Evolutionary conservation across 1,284 basidiomycete species (phyloP).

Genomic region (Apiotrichum gamsii): DNA sequence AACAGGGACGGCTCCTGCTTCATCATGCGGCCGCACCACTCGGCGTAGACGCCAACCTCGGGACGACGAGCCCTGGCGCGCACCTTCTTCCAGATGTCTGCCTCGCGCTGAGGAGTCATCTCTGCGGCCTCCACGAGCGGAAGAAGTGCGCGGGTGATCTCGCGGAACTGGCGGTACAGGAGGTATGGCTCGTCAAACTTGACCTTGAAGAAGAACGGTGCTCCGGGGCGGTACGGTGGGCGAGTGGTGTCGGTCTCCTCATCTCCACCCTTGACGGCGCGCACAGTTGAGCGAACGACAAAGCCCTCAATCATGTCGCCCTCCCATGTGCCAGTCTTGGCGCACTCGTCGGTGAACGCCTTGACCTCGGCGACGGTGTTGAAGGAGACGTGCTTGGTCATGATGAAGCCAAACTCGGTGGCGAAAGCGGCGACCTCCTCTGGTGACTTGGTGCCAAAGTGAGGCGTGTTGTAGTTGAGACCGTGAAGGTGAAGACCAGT

Average conservation of each 20-base stretch:
- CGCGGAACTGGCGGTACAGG: constrained; percentile 97
- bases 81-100: constrained; percentile 37
- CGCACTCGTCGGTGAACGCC: constrained; percentile 64
- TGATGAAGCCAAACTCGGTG: constrained; percentile 83
- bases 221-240: constrained; percentile 67
- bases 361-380: constrained; percentile 64
- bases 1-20: constrained; percentile 59
- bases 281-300: constrained; percentile 76
- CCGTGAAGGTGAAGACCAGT: constrained; percentile 94
- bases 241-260: constrained; percentile 24
- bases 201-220: constrained; percentile 97
- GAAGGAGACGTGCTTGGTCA: constrained; percentile 61
- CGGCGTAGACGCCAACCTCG: constrained; percentile 47
- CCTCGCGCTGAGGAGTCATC: constrained; percentile 14
- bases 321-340: constrained; percentile 67
- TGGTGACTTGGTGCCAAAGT: constrained; percentile 69
- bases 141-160: constrained; percentile 76
- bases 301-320: constrained; percentile 91
- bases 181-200: constrained; percentile 99
- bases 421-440: constrained; percentile 72
- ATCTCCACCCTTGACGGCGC: too few relatives aligned
- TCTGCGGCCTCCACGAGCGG: constrained; percentile 30
- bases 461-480: constrained; percentile 66
- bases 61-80: constrained; percentile 39
- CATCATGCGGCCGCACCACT: constrained; percentile 56